Evolutionary conservation across 257 asterid genomes (phyloP), one percentile per base, ranked within the genome.

Genomic region (Mentha longifolia): DNA sequence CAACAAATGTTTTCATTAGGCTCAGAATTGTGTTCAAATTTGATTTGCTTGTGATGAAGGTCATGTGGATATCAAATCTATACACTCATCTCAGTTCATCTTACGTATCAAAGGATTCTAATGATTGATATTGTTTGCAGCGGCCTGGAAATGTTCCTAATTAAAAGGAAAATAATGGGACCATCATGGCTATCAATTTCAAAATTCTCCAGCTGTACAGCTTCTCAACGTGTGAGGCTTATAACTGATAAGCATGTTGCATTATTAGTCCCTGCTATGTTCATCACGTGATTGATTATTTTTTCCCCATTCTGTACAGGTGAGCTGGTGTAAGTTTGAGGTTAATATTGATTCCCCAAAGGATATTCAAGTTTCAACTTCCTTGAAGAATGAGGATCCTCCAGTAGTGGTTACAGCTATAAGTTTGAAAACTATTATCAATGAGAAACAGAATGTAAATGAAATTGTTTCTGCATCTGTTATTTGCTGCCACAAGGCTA

Each of bases 281-380:
- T 41, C 35, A 19, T 50, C 33, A 39, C 30, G 22, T 65, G 12
- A 42, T 58, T 37, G 43, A 20, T 41, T 65, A 22, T 57, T 13
- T 13, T 75, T 77, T 74, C 59, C 57, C 22, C 71, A 45, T 65
- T 74, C 76, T 81, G 78, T 73, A 74, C 93, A 94, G 97, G 95
- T 89, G 71, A 92, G 99, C 90, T 95, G 99, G 99, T 92, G 99
- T 75, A 92, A 87, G 83, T 89, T 92, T 79, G 98, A 95, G 88
- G 85, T 95, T 72, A 67, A 75, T 65, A 89, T 88, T 65, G 95
- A 89, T 71, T 61, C 78, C 73, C 88, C 96, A 51, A 95, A 95
- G 85, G 88, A 88, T 65, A 81, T 95, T 55, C 86, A 74, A 57
- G 88, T 84, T 71, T 88, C 39, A 35, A 35, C 39, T 35, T 35